Evolutionary conservation across 2,329 filamentous ascomycete genomes (phyloP).

Genomic region (Tolypocladium paradoxum): DNA sequence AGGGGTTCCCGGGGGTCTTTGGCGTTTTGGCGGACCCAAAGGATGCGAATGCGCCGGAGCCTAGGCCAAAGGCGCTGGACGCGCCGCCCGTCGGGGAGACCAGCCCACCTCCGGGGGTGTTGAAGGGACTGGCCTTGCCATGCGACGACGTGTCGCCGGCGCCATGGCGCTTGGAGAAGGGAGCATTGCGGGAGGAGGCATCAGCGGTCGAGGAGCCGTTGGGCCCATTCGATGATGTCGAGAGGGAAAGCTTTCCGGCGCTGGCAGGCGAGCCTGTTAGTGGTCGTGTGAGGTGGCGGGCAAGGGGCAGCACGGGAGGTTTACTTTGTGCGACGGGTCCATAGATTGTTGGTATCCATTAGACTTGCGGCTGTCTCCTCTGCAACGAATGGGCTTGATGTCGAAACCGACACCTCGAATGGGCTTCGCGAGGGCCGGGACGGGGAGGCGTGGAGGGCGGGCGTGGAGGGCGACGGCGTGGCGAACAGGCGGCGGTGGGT

Average conservation of each 20-base stretch:
- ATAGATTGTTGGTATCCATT: conserved; percentile 50
- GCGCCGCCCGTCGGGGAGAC: conserved; percentile 44
- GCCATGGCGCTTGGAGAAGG: conserved; percentile 64
- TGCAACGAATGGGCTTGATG: conserved; percentile 6
- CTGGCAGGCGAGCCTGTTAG: conserved; percentile 30
- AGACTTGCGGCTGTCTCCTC: conserved; percentile 18
- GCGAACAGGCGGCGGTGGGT: background rate
- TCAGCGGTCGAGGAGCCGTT: conserved; percentile 40
- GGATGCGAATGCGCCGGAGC: conserved; percentile 93
- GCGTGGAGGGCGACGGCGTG: background rate
- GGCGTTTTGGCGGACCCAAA: conserved; percentile 72
- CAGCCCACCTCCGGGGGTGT: conserved; percentile 52
- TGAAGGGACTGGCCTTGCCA: conserved; percentile 68
- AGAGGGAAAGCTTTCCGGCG: conserved; percentile 82
- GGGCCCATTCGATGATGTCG: conserved; percentile 53
- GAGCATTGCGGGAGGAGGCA: conserved; percentile 49
- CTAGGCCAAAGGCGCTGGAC: conserved; percentile 84
- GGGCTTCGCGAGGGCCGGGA: conserved; percentile 8
- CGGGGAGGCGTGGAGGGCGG: background rate
- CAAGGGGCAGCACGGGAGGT: background rate
- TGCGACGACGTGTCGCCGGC: conserved; percentile 61
- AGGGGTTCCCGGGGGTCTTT: conserved; percentile 70
- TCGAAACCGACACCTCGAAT: conserved; percentile 11
- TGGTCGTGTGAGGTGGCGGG: background rate
- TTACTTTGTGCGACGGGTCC: conserved; percentile 77